phyloP scores from a whole-genome alignment of 495 filamentous ascomycete species.

The Talaromyces wortmannii region DNA sequence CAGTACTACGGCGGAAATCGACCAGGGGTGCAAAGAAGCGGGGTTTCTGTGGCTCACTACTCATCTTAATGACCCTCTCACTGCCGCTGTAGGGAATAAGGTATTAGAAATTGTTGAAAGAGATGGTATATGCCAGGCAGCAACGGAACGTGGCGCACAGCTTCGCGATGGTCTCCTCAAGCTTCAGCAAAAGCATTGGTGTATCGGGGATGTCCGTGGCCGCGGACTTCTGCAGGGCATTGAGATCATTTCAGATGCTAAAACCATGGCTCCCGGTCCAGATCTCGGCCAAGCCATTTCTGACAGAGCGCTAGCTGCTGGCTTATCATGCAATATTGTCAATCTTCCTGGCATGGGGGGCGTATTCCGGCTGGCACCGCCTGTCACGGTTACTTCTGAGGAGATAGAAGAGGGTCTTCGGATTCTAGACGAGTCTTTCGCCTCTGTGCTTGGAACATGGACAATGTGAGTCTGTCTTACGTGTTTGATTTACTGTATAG shows the following conservation, averaged over 20 bases:
- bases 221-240: slow-evolving; percentile 46
- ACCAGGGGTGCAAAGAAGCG: slow-evolving; percentile 19
- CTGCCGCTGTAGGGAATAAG: slow-evolving; percentile 47
- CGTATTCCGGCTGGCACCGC: slow-evolving; percentile 50
- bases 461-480: neutral
- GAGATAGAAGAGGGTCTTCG: slow-evolving; percentile 40
- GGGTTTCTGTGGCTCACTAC: slow-evolving; percentile 26
- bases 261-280: slow-evolving; percentile 30
- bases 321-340: slow-evolving; percentile 46
- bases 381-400: slow-evolving; percentile 44
- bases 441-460: slow-evolving; percentile 4
- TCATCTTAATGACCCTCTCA: slow-evolving; percentile 47
- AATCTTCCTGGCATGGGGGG: slow-evolving; percentile 45
- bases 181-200: slow-evolving; percentile 39
- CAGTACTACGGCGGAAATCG: slow-evolving; percentile 41
- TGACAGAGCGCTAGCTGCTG: slow-evolving; percentile 35
- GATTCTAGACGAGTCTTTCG: slow-evolving; percentile 42
- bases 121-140: slow-evolving; percentile 34
- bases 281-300: slow-evolving; percentile 41
- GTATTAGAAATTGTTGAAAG: slow-evolving; percentile 49
- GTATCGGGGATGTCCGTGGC: slow-evolving; percentile 50
- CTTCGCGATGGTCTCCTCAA: slow-evolving; percentile 32
- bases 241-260: slow-evolving; percentile 41
- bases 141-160: slow-evolving; percentile 28
- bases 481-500: neutral